phyloP scores from a whole-genome alignment of 306 rosid genomes.

The Amphicarpaea edgeworthii region DNA sequence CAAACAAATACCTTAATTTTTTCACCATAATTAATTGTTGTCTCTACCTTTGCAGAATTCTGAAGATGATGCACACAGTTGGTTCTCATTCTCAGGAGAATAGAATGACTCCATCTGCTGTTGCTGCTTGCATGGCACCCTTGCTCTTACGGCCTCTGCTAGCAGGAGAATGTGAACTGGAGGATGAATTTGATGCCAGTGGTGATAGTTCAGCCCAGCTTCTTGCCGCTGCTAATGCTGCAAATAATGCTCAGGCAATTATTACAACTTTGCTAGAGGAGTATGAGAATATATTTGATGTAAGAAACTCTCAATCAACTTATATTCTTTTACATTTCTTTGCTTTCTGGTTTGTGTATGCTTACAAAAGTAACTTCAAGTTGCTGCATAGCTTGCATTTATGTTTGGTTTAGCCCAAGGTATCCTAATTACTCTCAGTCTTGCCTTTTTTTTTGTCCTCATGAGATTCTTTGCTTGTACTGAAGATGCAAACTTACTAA shows the following conservation, averaged over 20 bases:
- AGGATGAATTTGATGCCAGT: slow-evolving; percentile 86
- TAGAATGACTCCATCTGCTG: slow-evolving; percentile 96
- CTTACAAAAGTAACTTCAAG: slow-evolving; percentile 11
- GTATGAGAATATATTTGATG: slow-evolving; percentile 89
- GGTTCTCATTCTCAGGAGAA: slow-evolving; percentile 88
- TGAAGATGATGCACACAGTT: slow-evolving; percentile 93
- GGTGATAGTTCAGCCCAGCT: slow-evolving; percentile 98
- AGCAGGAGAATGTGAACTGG: slow-evolving; percentile 97
- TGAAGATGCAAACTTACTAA: not conserved
- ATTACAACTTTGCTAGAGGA: slow-evolving; percentile 94
- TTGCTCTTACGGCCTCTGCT: slow-evolving; percentile 94
- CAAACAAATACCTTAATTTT: not conserved
- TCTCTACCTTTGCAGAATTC: slow-evolving; percentile 65
- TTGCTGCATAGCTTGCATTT: slow-evolving; percentile 7
- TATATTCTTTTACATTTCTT: slow-evolving; percentile 17
- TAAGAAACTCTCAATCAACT: slow-evolving; percentile 53
- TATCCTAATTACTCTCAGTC: slow-evolving; percentile 18
- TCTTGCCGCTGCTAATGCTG: slow-evolving; percentile 99
- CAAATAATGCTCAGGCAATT: slow-evolving; percentile 95
- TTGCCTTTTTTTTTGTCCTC: not conserved
- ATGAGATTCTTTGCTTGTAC: not conserved
- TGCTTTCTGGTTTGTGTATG: slow-evolving; percentile 42
- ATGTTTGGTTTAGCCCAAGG: not conserved
- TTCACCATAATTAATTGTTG: not conserved
- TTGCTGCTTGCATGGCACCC: slow-evolving; percentile 99